Evolutionary conservation across 176 grass and related monocot species (phyloP).

Genomic region (Raddia guianensis): DNA sequence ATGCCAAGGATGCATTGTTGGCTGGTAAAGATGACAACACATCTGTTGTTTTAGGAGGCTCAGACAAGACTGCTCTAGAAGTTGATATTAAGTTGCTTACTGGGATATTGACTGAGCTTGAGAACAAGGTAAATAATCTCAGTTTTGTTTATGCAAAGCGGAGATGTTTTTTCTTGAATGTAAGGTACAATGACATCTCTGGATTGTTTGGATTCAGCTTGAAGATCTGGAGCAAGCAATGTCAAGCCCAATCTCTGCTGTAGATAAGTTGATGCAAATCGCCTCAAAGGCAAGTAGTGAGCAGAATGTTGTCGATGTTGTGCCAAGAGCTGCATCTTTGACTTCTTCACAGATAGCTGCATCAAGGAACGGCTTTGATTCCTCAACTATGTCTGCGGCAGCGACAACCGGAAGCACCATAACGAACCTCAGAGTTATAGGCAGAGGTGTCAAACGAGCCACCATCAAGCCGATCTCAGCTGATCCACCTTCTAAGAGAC

Average conservation of each 20-base stretch:
- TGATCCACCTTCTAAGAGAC: constrained; percentile 51
- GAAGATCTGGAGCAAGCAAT: constrained; percentile 85
- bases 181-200: constrained; percentile 33
- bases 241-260: constrained; percentile 47
- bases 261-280: constrained; percentile 53
- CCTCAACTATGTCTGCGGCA: constrained; percentile 65
- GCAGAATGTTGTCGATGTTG: constrained; percentile 39
- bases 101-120: constrained; percentile 83
- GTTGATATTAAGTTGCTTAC: constrained; percentile 74
- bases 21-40: constrained; percentile 43
- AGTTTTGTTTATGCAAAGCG: not conserved
- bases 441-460: constrained; percentile 89
- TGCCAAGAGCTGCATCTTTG: constrained; percentile 57
- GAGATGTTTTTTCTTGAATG: constrained; percentile 5
- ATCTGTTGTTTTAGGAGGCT: constrained; percentile 43
- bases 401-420: constrained; percentile 64
- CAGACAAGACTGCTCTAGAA: constrained; percentile 47
- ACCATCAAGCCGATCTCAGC: constrained; percentile 52
- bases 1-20: constrained; percentile 43
- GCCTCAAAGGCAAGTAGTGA: constrained; percentile 31
- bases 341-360: constrained; percentile 71
- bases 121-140: constrained; percentile 79
- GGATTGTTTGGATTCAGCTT: constrained; percentile 54
- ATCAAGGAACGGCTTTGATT: constrained; percentile 71
- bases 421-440: constrained; percentile 84